Conservation (phyloP, 2,329 filamentous ascomycete species). For the Fusarium stilboides region DNA sequence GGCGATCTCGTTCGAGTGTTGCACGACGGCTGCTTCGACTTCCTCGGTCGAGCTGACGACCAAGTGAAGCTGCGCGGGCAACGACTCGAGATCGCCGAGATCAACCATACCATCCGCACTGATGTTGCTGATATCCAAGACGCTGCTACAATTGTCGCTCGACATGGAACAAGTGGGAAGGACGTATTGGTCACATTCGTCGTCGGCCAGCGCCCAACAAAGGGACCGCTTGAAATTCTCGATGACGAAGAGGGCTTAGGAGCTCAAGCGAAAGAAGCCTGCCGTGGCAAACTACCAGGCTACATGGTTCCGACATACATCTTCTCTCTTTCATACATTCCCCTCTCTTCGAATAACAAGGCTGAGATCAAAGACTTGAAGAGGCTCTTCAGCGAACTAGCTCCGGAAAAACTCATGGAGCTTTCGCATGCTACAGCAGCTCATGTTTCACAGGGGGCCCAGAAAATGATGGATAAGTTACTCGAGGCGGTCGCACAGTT, state of each 20-base stretch:
- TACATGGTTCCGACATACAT: slow-evolving; percentile 96
- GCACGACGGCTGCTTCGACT: slow-evolving; percentile 86
- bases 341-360: slow-evolving; percentile 91
- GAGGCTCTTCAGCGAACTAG: slow-evolving; percentile 74
- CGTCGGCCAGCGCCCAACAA: slow-evolving; percentile 38
- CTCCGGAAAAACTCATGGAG: slow-evolving; percentile 72
- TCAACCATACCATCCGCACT: slow-evolving; percentile 84
- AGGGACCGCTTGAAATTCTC: slow-evolving; percentile 42
- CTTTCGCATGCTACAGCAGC: slow-evolving; percentile 58
- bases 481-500: slow-evolving; percentile 69
- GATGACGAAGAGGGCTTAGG: slow-evolving; percentile 58
- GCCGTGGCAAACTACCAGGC: slow-evolving; percentile 77
- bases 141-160: slow-evolving; percentile 81
- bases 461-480: slow-evolving; percentile 63
- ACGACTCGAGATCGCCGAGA: slow-evolving; percentile 90
- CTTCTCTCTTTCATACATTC: slow-evolving; percentile 78
- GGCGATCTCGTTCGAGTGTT: slow-evolving; percentile 89
- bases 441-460: slow-evolving; percentile 51
- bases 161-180: slow-evolving; percentile 79
- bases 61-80: slow-evolving; percentile 94
- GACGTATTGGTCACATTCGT: slow-evolving; percentile 88
- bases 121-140: slow-evolving; percentile 73
- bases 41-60: slow-evolving; percentile 89
- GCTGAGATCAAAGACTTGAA: slow-evolving; percentile 81
- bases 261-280: slow-evolving; percentile 70